A percentile compares a stretch with the other conserved stretches of the same genome.
phyloP scores from a whole-genome alignment of 75 land plant species.

The Pinus taeda region DNA sequence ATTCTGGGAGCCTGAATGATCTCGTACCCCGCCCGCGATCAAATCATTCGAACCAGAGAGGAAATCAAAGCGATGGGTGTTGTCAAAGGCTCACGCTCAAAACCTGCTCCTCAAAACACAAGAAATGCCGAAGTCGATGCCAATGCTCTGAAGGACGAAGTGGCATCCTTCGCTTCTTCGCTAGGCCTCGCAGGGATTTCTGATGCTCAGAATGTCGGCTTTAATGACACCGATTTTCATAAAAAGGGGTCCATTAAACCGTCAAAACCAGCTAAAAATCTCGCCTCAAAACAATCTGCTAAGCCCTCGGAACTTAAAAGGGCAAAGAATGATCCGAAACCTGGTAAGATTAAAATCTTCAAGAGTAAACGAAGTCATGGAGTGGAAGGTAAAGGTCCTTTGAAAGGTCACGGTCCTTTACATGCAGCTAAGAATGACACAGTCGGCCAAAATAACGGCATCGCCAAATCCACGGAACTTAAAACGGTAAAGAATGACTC shows the following conservation, averaged over 20 bases:
- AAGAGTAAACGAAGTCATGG: neutral
- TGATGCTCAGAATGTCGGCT: constrained; percentile 14
- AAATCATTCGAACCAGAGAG: too few species aligned
- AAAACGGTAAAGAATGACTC: constrained; percentile 11
- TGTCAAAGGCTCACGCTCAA: too few species aligned
- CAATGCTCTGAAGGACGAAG: too few species aligned
- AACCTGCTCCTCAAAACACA: too few species aligned
- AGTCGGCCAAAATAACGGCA: neutral
- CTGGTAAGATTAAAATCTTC: neutral
- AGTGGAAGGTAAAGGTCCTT: neutral
- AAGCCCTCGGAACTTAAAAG: constrained; percentile 10
- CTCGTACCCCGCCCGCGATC: too few species aligned
- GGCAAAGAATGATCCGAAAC: constrained; percentile 10
- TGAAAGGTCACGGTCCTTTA: neutral
- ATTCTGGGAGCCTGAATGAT: too few species aligned
- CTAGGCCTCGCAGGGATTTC: too few species aligned
- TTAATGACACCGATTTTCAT: constrained; percentile 85
- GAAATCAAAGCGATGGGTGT: too few species aligned
- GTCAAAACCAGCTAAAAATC: neutral
- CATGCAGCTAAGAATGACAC: neutral
- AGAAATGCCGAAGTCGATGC: too few species aligned
- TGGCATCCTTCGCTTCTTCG: too few species aligned
- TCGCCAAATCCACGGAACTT: neutral
- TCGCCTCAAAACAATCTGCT: neutral
- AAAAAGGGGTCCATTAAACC: constrained; percentile 38